These are phyloP conservation scores for Apiotrichum laibachii DNA, from an alignment of 1,284 basidiomycete species.

Conservation along the genomic window DNA sequence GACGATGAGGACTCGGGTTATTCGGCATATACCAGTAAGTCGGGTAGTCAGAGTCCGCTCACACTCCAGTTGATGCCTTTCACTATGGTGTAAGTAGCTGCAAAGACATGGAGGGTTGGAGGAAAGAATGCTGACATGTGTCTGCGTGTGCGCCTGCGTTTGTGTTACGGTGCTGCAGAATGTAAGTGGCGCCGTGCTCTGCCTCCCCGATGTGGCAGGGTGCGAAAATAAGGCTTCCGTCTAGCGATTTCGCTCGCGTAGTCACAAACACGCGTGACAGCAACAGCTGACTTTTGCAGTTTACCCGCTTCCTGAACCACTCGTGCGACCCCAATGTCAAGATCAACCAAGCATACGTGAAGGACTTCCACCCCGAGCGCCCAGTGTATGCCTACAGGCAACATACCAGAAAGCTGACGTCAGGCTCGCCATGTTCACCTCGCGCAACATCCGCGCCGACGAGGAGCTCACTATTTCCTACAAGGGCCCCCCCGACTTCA, in stretches of 20 bases:
- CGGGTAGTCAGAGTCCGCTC: constrained; percentile 7
- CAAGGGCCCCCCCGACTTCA: constrained; percentile 53
- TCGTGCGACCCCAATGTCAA: constrained; percentile 81
- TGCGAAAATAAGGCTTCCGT: too few relatives aligned
- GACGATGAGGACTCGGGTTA: constrained; percentile 40
- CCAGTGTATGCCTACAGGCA: constrained; percentile 50
- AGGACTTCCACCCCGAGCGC: constrained; percentile 55
- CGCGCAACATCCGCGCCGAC: constrained; percentile 60
- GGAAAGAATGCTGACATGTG: constrained; percentile 56
- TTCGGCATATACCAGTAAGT: constrained; percentile 45
- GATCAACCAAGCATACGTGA: constrained; percentile 68
- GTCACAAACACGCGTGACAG: neutral
- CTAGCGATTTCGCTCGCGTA: neutral
- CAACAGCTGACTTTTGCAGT: constrained; percentile 24
- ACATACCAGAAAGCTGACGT: neutral
- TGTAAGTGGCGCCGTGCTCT: constrained; percentile 8
- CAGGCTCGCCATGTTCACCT: constrained; percentile 67
- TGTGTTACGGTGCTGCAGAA: constrained; percentile 56
- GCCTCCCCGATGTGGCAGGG: too few relatives aligned
- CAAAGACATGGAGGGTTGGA: neutral
- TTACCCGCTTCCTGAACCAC: constrained; percentile 61
- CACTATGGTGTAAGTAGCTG: constrained; percentile 70
- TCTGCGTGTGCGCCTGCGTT: constrained; percentile 74
- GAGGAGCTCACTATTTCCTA: constrained; percentile 84
- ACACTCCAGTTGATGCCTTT: constrained; percentile 69